Evolutionary conservation across 2,329 filamentous ascomycete species (phyloP).

Genomic region (Teratosphaeria gauchensis): DNA sequence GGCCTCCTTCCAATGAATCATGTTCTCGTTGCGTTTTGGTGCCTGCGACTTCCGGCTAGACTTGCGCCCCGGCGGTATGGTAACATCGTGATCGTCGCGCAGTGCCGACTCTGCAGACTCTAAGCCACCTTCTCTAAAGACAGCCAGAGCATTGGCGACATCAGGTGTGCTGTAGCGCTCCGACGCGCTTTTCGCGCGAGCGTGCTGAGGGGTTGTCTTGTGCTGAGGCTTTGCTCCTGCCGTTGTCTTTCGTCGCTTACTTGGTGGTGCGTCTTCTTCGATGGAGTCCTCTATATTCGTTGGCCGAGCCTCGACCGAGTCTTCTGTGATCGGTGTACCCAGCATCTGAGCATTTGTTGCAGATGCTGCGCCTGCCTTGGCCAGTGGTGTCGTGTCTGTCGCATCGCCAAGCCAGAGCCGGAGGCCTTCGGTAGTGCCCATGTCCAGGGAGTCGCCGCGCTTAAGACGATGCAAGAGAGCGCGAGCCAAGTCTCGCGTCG

Average conservation of each 20-base stretch:
- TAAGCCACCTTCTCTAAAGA: background rate
- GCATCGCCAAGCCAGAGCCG: background rate
- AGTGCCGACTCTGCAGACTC: background rate
- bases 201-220: background rate
- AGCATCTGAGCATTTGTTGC: background rate
- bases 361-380: background rate
- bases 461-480: background rate
- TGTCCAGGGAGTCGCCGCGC: conserved; percentile 2
- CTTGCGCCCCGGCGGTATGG: background rate
- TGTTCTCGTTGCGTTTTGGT: background rate
- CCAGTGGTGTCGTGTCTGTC: background rate
- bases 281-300: background rate
- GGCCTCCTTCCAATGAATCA: conserved; percentile 2
- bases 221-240: background rate
- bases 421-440: background rate
- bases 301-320: background rate
- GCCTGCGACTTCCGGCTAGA: background rate
- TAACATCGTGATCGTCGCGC: background rate
- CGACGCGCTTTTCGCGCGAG: background rate
- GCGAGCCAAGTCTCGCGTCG: conserved; percentile 2
- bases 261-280: background rate
- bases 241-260: background rate
- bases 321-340: conserved; percentile 1
- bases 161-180: background rate
- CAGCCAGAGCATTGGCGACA: background rate